Percentiles rank a stretch among this genome's conserved stretches.
These are phyloP conservation scores for Boletus rubescentipes DNA, from an alignment of 768 basidiomycete species.

Conservation along the genomic window DNA sequence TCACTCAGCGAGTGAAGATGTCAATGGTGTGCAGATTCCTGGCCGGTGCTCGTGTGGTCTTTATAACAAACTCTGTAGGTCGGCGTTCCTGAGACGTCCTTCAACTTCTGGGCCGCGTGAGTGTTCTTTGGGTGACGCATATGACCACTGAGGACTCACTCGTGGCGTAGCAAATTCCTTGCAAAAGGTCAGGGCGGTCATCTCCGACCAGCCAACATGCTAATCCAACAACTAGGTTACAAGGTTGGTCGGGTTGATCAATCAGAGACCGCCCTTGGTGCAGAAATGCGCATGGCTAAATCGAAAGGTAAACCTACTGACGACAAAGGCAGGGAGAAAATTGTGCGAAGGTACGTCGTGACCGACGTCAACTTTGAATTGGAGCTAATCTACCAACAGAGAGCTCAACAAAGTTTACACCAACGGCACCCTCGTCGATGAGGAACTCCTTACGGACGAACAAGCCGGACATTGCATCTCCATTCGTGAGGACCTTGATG, in stretches of 20 bases:
- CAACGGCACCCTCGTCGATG: slow-evolving; percentile 92
- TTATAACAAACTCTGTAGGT: slow-evolving; percentile 49
- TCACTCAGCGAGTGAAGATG: slow-evolving; percentile 95
- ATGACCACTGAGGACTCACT: slow-evolving; percentile 2
- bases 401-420: slow-evolving; percentile 97
- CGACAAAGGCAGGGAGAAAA: slow-evolving; percentile 75
- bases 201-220: background rate
- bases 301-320: slow-evolving; percentile 41
- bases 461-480: slow-evolving; percentile 95
- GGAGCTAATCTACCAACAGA: slow-evolving; percentile 35
- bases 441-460: slow-evolving; percentile 84
- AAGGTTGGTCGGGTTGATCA: slow-evolving; percentile 98
- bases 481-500: slow-evolving; percentile 59
- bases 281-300: slow-evolving; percentile 91
- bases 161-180: slow-evolving; percentile 64
- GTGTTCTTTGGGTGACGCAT: slow-evolving; percentile 27
- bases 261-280: slow-evolving; percentile 93
- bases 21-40: slow-evolving; percentile 71
- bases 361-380: background rate
- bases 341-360: slow-evolving; percentile 67
- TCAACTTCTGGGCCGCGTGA: slow-evolving; percentile 91
- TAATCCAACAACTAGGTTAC: slow-evolving; percentile 51
- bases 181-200: slow-evolving; percentile 44
- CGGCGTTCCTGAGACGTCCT: slow-evolving; percentile 91
- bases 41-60: background rate